phyloP scores from a whole-genome alignment of 2,329 filamentous ascomycete genomes.

The Apiospora sp. region DNA sequence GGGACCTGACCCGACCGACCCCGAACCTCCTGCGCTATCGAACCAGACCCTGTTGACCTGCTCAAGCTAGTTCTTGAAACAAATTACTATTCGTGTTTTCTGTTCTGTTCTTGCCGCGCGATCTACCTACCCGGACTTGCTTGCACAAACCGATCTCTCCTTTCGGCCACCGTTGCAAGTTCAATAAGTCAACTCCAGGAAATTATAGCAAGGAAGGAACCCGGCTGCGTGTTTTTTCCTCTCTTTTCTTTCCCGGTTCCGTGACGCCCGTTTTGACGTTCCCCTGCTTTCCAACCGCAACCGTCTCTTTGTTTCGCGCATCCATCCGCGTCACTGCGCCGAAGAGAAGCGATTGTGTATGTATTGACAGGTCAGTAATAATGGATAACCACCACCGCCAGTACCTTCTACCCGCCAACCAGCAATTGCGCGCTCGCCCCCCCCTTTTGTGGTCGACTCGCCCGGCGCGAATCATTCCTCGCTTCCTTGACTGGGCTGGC shows the following conservation, averaged over 20 bases:
- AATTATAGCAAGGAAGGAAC: neutral
- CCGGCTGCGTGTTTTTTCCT: neutral
- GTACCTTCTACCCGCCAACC: constrained; percentile 12
- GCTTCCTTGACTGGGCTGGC: neutral
- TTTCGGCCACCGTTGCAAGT: constrained; percentile 19
- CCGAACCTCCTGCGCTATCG: constrained; percentile 12
- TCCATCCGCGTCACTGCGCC: neutral
- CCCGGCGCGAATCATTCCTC: neutral
- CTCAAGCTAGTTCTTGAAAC: constrained; percentile 19
- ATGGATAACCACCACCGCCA: constrained; percentile 16
- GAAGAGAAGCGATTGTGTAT: neutral
- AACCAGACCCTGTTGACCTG: constrained; percentile 16
- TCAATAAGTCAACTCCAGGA: constrained; percentile 17
- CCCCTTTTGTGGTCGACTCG: constrained; percentile 6
- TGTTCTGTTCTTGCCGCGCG: neutral
- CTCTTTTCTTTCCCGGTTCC: neutral
- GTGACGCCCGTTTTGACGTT: constrained; percentile 2
- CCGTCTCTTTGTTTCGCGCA: neutral
- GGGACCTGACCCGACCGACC: neutral
- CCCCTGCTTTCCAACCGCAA: constrained; percentile 6
- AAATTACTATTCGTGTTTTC: constrained; percentile 16
- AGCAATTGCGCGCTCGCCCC: neutral
- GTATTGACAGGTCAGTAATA: constrained; percentile 21
- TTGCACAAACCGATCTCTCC: neutral
- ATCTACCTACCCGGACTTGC: constrained; percentile 3